Evolutionary conservation across 345 rosid genomes (phyloP).

Genomic region (Salix udensis): DNA sequence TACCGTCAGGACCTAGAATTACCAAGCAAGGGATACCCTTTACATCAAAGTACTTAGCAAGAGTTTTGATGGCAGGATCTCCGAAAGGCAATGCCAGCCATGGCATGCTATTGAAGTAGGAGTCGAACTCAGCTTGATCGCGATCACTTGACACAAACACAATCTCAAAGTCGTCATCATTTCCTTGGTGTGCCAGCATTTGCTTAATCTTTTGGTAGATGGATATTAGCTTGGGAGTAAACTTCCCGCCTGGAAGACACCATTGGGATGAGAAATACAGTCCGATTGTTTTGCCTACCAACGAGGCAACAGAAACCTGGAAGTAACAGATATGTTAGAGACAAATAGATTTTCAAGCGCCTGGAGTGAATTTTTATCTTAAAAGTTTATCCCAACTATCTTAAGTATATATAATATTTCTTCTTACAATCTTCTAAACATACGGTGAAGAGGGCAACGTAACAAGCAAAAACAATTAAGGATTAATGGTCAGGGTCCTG

Average conservation of each 20-base stretch:
- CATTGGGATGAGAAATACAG: slow-evolving; percentile 56
- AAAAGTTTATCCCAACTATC: no score
- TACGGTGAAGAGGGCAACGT: no score
- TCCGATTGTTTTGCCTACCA: slow-evolving; percentile 52
- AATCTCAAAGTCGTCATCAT: slow-evolving; percentile 47
- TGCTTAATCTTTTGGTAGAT: slow-evolving; percentile 49
- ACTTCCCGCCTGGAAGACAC: slow-evolving; percentile 50
- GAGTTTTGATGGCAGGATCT: slow-evolving; percentile 32
- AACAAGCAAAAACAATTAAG: no score
- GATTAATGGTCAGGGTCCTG: no score
- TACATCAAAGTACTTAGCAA: slow-evolving; percentile 46
- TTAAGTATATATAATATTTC: no score
- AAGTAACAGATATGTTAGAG: neutral
- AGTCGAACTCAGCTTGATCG: slow-evolving; percentile 30
- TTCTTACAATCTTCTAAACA: no score
- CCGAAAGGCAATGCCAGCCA: slow-evolving; percentile 55
- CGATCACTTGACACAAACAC: slow-evolving; percentile 48
- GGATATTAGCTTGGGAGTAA: slow-evolving; percentile 46
- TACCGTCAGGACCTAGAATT: slow-evolving; percentile 56
- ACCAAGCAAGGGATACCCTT: slow-evolving; percentile 51
- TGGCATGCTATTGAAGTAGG: slow-evolving; percentile 45
- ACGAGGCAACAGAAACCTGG: slow-evolving; percentile 46
- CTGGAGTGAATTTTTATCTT: no score
- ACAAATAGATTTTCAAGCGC: neutral
- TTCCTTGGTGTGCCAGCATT: slow-evolving; percentile 6